Base-by-base conservation (phyloP, 129 eudicot species). In the Flaveria trinervia region DNA sequence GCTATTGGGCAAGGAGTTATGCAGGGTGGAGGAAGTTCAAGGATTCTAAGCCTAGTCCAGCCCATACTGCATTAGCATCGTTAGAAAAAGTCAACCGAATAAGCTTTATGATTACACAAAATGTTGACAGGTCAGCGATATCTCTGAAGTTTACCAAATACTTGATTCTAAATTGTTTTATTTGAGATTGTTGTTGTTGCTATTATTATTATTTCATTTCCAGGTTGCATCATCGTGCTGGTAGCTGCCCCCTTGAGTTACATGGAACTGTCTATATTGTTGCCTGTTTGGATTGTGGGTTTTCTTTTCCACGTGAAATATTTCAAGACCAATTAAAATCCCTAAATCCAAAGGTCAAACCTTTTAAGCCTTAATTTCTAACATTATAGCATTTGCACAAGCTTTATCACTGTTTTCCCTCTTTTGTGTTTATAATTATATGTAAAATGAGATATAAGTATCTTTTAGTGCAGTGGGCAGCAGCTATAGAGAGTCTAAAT, bases 151-250 rank as follows among this genome's bases (percentile, higher is more conserved):
- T 60, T 56, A 73, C 33, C 15, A 43, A 39, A 25, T 18, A 64
- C 3, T 17, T 61, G n/a, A 51, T 51, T 66, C 30, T 65, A 49
- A 44, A 7, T 44, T 1, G 10, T 73, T 43, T 72, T 13, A 45
- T 20, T 62, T 62, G 61, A 70, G n/a, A 72, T 23, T 60, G 59
- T 61, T 60, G 10, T 20, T 56, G 4, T 56, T 56, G 55, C 41
- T 5, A 9, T 57, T 60, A 68, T 46, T 73, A 22, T 23, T 67
- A 25, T 79, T 77, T 69, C 62, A 9, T 76, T 68, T 76, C 66
- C 79, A 93, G 98, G 93, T 79, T 93, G 83, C 98, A 93, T 68
- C 98, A 93, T 83, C 98, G 95, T 65, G 97, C 97, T 73, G 98
- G 97, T 50, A 88, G 98, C 84, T 84, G 76, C 80, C 98, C 98